These are phyloP conservation scores for Lactuca sativa DNA, from an alignment of 129 eudicot genomes.

Conservation along the genomic window DNA sequence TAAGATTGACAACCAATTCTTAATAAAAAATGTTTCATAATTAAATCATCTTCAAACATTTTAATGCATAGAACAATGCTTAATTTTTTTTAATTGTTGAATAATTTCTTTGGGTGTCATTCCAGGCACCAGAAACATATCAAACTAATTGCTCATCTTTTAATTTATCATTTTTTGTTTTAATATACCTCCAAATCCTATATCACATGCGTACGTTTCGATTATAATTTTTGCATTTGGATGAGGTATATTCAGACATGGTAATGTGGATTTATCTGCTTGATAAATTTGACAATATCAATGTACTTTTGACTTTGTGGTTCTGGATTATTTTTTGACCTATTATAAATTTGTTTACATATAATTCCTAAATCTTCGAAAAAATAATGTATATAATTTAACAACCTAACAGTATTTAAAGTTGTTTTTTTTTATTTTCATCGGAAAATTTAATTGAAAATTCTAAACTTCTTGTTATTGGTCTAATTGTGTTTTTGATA, in stretches of 20 bases:
- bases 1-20: background rate
- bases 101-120: too few species aligned
- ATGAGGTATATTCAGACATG: background rate
- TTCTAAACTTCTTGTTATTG: background rate
- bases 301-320: background rate
- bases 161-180: background rate
- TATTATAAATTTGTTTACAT: background rate
- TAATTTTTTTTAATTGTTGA: background rate
- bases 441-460: background rate
- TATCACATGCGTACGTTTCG: constrained; percentile 5
- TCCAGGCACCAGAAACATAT: too few species aligned
- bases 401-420: background rate
- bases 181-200: constrained; percentile 12
- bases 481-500: background rate
- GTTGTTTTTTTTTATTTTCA: background rate
- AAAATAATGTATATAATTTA: background rate
- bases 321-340: too few species aligned
- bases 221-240: background rate
- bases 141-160: too few species aligned
- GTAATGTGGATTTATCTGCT: background rate
- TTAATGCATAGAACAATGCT: background rate
- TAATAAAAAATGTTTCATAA: background rate
- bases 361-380: background rate
- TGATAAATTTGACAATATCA: background rate
- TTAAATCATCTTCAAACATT: too few species aligned